Base-by-base conservation (phyloP, 2,329 filamentous ascomycete species). In the Daldinia sp. region DNA sequence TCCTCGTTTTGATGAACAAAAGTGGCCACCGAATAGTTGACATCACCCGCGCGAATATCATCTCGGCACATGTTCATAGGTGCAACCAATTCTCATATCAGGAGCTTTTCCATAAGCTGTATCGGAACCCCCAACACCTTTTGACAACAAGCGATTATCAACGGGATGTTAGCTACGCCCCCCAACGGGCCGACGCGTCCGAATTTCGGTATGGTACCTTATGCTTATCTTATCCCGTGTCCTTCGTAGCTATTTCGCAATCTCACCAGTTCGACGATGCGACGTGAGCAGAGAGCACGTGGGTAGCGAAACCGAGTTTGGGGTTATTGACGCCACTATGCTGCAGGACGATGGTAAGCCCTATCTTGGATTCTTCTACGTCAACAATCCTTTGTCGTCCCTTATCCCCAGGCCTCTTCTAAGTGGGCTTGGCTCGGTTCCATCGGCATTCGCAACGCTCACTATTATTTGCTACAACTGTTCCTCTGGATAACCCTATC, bases 211-310 rank as follows among this genome's bases (percentile, higher is more conserved):
- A 69, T 69, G 69, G 44, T 44, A 68, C 65, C 61, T 65, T 53
- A 62, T 54, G 66, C 69, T 71, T 69, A 71, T 69, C 69, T 71
- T 67, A 65, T 63, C 42, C 66, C 65, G 65, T 71, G 60, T 50
- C 53, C 56, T 67, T 67, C 46, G 60, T 67, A 55, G 57, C 51
- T 54, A 69, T 69, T 62, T 67, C 60, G 46, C 65, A 66, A 69
- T 67, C 63, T 64, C 60, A 58, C 48, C 37, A 64, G 46, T 42
- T 66, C 39, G 56, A 23, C 60, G 61, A 61, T 68, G 69, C 67
- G 67, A 70, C 63, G 69, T 72, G 60, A 67, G 63, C 51, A 67
- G 68, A 71, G 63, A 71, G 63, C 70, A 72, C 70, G 70, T 72
- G 70, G 70, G 63, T 65, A 48, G 50, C 55, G 65, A 70, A 67